phyloP scores from a whole-genome alignment of 2,329 filamentous ascomycete species.

The Acephala macrosclerotiorum region DNA sequence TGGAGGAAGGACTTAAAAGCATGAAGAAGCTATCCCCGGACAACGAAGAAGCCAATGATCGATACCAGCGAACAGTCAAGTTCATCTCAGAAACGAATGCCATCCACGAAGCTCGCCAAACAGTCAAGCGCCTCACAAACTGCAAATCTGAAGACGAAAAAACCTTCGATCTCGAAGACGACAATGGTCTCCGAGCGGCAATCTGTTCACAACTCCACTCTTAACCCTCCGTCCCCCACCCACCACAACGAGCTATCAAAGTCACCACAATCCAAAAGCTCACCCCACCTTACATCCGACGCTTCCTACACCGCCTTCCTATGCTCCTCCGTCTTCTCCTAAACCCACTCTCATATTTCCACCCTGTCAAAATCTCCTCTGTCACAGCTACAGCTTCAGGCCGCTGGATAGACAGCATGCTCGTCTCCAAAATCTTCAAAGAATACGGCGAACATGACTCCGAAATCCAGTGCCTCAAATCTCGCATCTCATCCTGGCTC shows the following conservation, averaged over 20 bases:
- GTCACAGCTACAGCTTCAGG: constrained; percentile 58
- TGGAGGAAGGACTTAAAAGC: constrained; percentile 47
- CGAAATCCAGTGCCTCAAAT: constrained; percentile 54
- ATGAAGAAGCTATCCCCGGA: constrained; percentile 53
- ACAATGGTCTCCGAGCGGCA: constrained; percentile 55
- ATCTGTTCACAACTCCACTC: constrained; percentile 56
- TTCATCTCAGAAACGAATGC: constrained; percentile 49
- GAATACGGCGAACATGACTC: constrained; percentile 52
- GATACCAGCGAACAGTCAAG: constrained; percentile 51
- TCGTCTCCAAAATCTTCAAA: constrained; percentile 57
- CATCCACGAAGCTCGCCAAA: constrained; percentile 46
- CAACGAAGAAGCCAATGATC: constrained; percentile 50
- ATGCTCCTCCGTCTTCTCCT: constrained; percentile 57
- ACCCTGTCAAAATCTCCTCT: constrained; percentile 57
- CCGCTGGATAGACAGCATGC: constrained; percentile 55
- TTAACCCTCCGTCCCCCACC: constrained; percentile 56
- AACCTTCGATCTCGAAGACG: constrained; percentile 48
- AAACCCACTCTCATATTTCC: constrained; percentile 58
- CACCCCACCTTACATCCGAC: constrained; percentile 48
- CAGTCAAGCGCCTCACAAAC: constrained; percentile 37
- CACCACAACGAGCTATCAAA: constrained; percentile 55
- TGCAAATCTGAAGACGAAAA: constrained; percentile 36
- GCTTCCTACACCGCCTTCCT: constrained; percentile 57
- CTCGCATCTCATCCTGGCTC: constrained; percentile 56
- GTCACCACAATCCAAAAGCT: constrained; percentile 56